Evolutionary conservation across 768 basidiomycete species (phyloP).

Genomic region (Serpula lacrymans): DNA sequence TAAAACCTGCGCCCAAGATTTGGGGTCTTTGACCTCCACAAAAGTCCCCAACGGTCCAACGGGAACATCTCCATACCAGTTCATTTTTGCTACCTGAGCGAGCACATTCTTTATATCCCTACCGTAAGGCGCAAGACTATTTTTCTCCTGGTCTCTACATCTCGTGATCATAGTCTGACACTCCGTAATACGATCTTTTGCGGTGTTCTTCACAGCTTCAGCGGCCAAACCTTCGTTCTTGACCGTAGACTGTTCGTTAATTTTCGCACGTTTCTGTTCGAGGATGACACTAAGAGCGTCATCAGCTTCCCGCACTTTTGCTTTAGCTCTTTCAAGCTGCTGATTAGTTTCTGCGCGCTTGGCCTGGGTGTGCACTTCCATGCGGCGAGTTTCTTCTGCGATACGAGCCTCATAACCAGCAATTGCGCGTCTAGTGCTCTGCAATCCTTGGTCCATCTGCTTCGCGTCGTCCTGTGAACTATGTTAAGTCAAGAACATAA

Average conservation of each 20-base stretch:
- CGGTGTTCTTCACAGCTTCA: constrained; percentile 27
- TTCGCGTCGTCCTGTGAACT: constrained; percentile 46
- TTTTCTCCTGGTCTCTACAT: constrained; percentile 49
- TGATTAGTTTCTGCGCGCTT: constrained; percentile 57
- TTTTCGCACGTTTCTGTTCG: constrained; percentile 31
- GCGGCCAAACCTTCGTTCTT: constrained; percentile 34
- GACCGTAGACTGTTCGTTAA: constrained; percentile 25
- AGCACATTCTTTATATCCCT: constrained; percentile 56
- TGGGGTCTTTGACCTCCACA: constrained; percentile 68
- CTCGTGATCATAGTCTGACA: constrained; percentile 48
- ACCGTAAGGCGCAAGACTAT: constrained; percentile 62
- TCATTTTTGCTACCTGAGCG: constrained; percentile 43
- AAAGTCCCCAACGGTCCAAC: constrained; percentile 78
- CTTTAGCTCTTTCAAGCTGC: constrained; percentile 46
- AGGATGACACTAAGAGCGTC: constrained; percentile 24
- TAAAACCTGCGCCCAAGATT: constrained; percentile 64
- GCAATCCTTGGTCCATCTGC: constrained; percentile 43
- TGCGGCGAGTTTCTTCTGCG: constrained; percentile 46
- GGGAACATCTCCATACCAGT: constrained; percentile 65
- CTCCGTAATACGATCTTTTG: constrained; percentile 42
- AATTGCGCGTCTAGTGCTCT: constrained; percentile 29
- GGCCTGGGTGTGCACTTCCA: constrained; percentile 54
- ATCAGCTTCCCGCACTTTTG: constrained; percentile 38
- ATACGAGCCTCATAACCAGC: constrained; percentile 44
- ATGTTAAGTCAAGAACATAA: constrained; percentile 3